Conservation (phyloP, 2,329 filamentous ascomycete species). For the Phialophora macrospora region DNA sequence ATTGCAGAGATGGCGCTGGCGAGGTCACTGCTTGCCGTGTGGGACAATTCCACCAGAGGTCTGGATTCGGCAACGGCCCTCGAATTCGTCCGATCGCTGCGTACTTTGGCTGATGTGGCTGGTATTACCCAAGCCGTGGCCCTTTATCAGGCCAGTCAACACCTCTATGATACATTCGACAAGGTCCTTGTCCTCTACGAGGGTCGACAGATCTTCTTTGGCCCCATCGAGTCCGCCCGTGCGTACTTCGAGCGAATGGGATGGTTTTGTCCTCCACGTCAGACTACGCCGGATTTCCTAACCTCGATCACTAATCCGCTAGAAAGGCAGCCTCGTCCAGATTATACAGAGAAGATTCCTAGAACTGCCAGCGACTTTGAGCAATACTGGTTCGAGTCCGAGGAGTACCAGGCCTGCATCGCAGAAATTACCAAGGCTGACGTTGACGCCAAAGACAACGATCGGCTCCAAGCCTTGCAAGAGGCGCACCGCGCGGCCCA, state of each 20-base stretch:
- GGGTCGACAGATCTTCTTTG: constrained; percentile 70
- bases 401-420: constrained; percentile 20
- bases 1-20: constrained; percentile 63
- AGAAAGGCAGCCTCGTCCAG: constrained; percentile 51
- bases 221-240: constrained; percentile 61
- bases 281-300: constrained; percentile 69
- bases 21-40: constrained; percentile 54
- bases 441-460: constrained; percentile 54
- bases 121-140: constrained; percentile 59
- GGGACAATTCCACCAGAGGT: constrained; percentile 58
- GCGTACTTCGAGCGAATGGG: constrained; percentile 69
- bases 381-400: constrained; percentile 44
- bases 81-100: constrained; percentile 60
- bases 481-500: constrained; percentile 61
- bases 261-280: constrained; percentile 65
- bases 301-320: constrained; percentile 67
- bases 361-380: constrained; percentile 57
- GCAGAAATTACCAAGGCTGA: constrained; percentile 59
- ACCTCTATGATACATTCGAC: constrained; percentile 66
- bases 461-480: constrained; percentile 61
- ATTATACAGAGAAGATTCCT: constrained; percentile 51
- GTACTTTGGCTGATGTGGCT: constrained; percentile 55
- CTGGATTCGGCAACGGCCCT: constrained; percentile 62
- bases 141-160: constrained; percentile 61
- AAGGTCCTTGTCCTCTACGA: constrained; percentile 71